Conservation (phyloP, 202 grass and related monocot genomes). For the Eragrostis tef region DNA sequence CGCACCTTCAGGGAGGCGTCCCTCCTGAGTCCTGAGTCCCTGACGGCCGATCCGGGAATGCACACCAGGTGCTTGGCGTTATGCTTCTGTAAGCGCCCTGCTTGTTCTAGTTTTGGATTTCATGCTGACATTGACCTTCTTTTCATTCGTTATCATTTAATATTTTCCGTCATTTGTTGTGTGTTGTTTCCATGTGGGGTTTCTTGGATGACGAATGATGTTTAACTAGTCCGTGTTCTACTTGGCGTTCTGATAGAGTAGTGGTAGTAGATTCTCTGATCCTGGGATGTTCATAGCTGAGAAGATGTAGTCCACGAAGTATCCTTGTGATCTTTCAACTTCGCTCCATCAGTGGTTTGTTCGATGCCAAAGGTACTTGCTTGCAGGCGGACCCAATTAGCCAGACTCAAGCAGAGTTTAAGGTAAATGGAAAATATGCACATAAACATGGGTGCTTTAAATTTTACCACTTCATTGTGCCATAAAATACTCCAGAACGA, state of each 20-base stretch:
- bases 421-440: too few species aligned
- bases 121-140: not conserved
- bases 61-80: slow-evolving; percentile 40
- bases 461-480: too few species aligned
- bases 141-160: not conserved
- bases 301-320: not conserved
- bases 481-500: not conserved
- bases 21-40: too few species aligned
- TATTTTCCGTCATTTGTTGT: not conserved
- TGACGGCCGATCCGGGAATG: not conserved
- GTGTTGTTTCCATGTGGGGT: not conserved
- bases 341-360: not conserved
- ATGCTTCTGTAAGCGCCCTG: slow-evolving; percentile 3
- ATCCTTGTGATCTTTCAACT: not conserved
- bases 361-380: not conserved
- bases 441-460: not conserved
- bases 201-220: not conserved
- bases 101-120: not conserved
- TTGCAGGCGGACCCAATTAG: not conserved
- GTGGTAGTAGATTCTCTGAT: not conserved
- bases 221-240: not conserved
- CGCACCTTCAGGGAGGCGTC: not conserved
- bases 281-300: not conserved
- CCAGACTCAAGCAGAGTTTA: not conserved
- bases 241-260: not conserved